A percentile compares a stretch with the other conserved stretches of the same genome.
phyloP scores from a whole-genome alignment of 257 asterid species.

The Penstemon newberryi region DNA sequence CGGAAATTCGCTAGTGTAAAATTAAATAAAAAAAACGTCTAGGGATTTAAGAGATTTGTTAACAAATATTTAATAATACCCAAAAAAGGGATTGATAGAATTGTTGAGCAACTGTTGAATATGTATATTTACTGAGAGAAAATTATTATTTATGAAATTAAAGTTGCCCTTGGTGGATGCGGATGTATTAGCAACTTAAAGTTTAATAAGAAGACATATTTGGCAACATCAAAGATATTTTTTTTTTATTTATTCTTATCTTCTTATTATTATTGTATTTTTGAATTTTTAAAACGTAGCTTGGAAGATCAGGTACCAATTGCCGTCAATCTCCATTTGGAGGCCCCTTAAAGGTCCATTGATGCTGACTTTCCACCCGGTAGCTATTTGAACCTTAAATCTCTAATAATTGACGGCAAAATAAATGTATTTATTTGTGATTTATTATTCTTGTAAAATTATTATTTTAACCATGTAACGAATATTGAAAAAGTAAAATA shows the following conservation, averaged over 20 bases:
- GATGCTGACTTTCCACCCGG: conserved; percentile 35
- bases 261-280: not conserved
- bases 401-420: too few relatives aligned
- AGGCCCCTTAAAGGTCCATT: conserved; percentile 24
- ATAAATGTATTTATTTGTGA: not conserved
- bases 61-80: not conserved
- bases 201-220: not conserved
- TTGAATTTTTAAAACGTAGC: conserved; percentile 22
- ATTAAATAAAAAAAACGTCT: too few relatives aligned
- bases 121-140: not conserved
- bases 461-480: too few relatives aligned
- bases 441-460: too few relatives aligned
- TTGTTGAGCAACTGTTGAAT: not conserved
- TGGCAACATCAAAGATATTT: conserved; percentile 21
- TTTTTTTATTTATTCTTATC: not conserved
- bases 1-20: too few relatives aligned
- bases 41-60: not conserved
- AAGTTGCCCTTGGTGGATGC: too few relatives aligned
- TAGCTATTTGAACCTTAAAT: too few relatives aligned
- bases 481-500: too few relatives aligned
- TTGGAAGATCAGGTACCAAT: conserved; percentile 36
- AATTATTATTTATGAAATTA: too few relatives aligned
- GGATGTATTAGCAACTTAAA: too few relatives aligned
- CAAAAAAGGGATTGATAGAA: not conserved
- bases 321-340: conserved; percentile 39